These are phyloP conservation scores for Venturiaceae sp. DNA, from an alignment of 2,329 filamentous ascomycete genomes.

Conservation along the genomic window DNA sequence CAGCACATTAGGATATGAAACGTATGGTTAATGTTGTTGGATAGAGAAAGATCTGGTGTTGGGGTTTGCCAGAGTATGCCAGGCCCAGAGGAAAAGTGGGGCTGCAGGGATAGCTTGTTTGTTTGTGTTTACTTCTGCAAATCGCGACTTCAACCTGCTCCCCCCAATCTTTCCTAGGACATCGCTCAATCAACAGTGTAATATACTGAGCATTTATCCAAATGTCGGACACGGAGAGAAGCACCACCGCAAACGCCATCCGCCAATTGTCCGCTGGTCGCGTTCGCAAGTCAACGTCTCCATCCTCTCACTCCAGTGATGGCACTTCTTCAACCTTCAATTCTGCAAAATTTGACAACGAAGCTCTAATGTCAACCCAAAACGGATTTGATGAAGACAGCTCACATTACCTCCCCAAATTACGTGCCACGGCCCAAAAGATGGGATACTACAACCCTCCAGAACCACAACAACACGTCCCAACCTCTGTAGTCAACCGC, in stretches of 20 bases:
- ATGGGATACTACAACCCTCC: slow-evolving; percentile 9
- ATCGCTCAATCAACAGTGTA: not conserved
- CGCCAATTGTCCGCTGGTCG: not conserved
- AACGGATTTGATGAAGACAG: not conserved
- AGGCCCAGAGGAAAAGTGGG: not conserved
- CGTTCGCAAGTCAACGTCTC: not conserved
- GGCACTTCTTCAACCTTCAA: not conserved
- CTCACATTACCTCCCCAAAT: not conserved
- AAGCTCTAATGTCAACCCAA: not conserved
- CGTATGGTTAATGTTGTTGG: no score
- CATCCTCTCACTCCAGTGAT: not conserved
- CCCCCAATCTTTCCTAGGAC: not conserved
- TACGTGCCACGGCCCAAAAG: slow-evolving; percentile 9
- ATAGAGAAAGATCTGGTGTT: no score
- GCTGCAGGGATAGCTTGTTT: not conserved
- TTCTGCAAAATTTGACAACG: not conserved
- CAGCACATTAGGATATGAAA: no score
- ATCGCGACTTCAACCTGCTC: not conserved
- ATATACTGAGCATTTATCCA: not conserved
- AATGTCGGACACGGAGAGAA: not conserved
- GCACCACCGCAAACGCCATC: not conserved
- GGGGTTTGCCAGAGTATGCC: no score
- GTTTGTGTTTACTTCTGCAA: not conserved
- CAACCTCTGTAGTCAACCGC: slow-evolving; percentile 7
- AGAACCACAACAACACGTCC: not conserved